Conservation (phyloP, 129 eudicot genomes). For the Chrysanthemum seticuspe region DNA sequence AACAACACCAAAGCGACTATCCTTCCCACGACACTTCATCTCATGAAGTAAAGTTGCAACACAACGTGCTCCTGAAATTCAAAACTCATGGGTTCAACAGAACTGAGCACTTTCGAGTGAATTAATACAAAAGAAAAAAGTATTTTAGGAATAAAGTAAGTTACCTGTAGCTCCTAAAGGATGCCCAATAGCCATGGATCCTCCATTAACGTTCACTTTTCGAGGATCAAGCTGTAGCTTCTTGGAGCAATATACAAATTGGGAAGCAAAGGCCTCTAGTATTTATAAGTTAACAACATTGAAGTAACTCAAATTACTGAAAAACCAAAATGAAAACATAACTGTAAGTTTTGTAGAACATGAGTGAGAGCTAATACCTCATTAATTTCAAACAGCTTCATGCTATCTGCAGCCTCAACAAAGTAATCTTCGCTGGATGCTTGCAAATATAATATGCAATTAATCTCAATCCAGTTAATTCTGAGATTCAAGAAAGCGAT, state of each 20-base stretch:
- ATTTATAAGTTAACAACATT: neutral
- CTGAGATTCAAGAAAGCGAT: neutral
- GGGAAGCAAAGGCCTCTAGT: constrained; percentile 74
- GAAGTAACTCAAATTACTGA: neutral
- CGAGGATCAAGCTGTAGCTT: constrained; percentile 58
- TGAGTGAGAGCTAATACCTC: constrained; percentile 39
- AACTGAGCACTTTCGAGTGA: neutral
- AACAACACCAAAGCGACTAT: constrained; percentile 63
- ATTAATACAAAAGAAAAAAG: neutral
- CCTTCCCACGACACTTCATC: constrained; percentile 71
- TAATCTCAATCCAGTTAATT: neutral
- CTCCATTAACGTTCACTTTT: constrained; percentile 73
- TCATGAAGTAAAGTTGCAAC: constrained; percentile 72
- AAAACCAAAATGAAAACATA: neutral
- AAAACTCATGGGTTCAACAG: neutral
- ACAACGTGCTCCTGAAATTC: constrained; percentile 63
- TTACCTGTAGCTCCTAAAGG: constrained; percentile 79
- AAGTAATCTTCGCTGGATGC: constrained; percentile 53
- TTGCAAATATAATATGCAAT: constrained; percentile 19
- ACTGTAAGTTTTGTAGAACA: neutral
- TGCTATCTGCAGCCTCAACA: constrained; percentile 39
- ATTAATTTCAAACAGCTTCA: constrained; percentile 54
- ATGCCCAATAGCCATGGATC: constrained; percentile 74
- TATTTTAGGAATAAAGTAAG: constrained; percentile 1
- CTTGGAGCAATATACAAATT: constrained; percentile 63